Percentiles rank a stretch among this genome's conserved stretches.
These are phyloP conservation scores for Pseudogymnoascus sp. DNA, from an alignment of 2,329 filamentous ascomycete species.

Conservation along the genomic window DNA sequence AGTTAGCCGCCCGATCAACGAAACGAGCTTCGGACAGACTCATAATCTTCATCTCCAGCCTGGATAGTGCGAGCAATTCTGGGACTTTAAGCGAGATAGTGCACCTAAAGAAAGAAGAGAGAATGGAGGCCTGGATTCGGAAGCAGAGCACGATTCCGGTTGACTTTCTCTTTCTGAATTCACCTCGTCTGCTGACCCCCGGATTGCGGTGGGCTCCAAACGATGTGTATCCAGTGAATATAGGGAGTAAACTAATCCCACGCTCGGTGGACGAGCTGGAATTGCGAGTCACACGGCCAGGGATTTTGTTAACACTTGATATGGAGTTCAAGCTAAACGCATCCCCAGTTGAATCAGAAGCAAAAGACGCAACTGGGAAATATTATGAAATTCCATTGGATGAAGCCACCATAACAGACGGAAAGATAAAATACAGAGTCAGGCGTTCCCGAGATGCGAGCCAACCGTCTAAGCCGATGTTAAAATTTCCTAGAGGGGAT, in stretches of 20 bases:
- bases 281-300: neutral
- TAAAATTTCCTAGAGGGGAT: neutral
- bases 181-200: neutral
- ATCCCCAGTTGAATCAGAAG: neutral
- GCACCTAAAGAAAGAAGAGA: neutral
- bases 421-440: neutral
- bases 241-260: neutral
- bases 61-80: neutral
- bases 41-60: neutral
- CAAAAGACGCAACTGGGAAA: neutral
- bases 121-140: conserved; percentile 4
- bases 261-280: neutral
- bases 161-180: neutral
- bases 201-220: neutral
- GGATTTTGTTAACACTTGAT: conserved; percentile 7
- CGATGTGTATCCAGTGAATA: neutral
- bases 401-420: neutral
- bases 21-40: neutral
- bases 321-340: neutral
- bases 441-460: neutral
- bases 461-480: neutral
- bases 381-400: no score
- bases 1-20: neutral
- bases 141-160: neutral
- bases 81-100: neutral